Percentiles rank a stretch among this genome's conserved stretches.
These are phyloP conservation scores for Amoeboaphelidium protococcarum DNA, from an alignment of 371 early-diverging fungal species.

Conservation along the genomic window DNA sequence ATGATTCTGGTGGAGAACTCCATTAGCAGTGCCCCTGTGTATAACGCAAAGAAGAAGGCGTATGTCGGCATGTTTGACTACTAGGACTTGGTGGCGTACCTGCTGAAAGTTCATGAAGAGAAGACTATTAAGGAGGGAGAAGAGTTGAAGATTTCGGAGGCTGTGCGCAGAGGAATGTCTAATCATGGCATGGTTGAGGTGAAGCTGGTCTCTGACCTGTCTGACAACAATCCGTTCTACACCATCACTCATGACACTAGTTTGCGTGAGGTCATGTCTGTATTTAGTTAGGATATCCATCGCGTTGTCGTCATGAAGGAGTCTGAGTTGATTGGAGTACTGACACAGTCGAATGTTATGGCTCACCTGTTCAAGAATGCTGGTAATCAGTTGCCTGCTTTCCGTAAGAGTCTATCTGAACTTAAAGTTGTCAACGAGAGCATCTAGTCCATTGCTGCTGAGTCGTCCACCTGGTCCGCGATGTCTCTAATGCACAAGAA, in stretches of 20 bases:
- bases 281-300: conserved; percentile 48
- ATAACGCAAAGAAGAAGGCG: conserved; percentile 12
- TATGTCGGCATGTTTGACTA: conserved; percentile 59
- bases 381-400: background rate
- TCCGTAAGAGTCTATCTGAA: conserved; percentile 11
- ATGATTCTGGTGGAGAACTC: background rate
- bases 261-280: conserved; percentile 32
- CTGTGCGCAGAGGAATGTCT: conserved; percentile 22
- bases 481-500: conserved; percentile 14
- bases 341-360: conserved; percentile 44
- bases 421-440: conserved; percentile 20
- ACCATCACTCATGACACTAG: conserved; percentile 45
- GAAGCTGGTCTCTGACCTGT: conserved; percentile 38
- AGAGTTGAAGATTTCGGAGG: conserved; percentile 23
- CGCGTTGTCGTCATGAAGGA: conserved; percentile 32
- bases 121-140: conserved; percentile 7
- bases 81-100: conserved; percentile 37
- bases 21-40: conserved; percentile 47
- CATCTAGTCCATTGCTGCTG: conserved; percentile 23
- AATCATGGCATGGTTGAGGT: conserved; percentile 31
- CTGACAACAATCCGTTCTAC: conserved; percentile 58
- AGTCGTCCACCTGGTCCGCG: conserved; percentile 15
- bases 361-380: conserved; percentile 27
- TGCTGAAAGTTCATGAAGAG: conserved; percentile 17
- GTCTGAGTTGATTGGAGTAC: conserved; percentile 29